phyloP scores from a whole-genome alignment of 208 protist genomes.

The Porcisia deanei region DNA sequence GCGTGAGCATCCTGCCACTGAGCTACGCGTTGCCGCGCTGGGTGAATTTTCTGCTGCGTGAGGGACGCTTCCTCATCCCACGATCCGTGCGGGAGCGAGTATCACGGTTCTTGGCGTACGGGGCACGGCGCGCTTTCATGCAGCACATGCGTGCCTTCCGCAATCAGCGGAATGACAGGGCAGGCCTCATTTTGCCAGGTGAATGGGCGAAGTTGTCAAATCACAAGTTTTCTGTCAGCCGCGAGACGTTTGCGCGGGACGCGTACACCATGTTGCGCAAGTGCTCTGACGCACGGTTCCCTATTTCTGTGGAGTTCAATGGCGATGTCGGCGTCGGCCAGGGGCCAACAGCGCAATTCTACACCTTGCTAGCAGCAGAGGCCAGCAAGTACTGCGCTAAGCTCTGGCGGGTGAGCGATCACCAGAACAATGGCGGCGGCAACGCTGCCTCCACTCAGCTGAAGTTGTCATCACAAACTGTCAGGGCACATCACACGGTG shows the following conservation, averaged over 20 bases:
- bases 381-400: conserved; percentile 34
- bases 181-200: conserved; percentile 42
- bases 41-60: conserved; percentile 73
- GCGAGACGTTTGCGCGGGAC: conserved; percentile 57
- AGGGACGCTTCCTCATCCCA: conserved; percentile 76
- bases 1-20: conserved; percentile 73
- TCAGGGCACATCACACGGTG: not conserved
- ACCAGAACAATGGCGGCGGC: not conserved
- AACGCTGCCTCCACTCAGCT: not conserved
- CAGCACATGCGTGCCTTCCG: conserved; percentile 60
- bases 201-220: conserved; percentile 78
- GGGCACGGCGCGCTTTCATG: conserved; percentile 68
- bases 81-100: conserved; percentile 52
- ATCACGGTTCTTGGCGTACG: conserved; percentile 80
- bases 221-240: conserved; percentile 83
- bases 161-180: conserved; percentile 44
- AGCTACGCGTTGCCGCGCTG: conserved; percentile 78
- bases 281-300: conserved; percentile 60
- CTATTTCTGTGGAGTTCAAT: conserved; percentile 87
- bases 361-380: conserved; percentile 73
- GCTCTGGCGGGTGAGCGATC: conserved; percentile 57
- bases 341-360: conserved; percentile 92
- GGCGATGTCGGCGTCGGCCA: conserved; percentile 89
- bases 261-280: conserved; percentile 72
- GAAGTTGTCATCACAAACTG: not conserved